A percentile compares a stretch with the other conserved stretches of the same genome.
Conservation (phyloP, 768 basidiomycete species). For the Rhodotorula kratochvilovae region DNA sequence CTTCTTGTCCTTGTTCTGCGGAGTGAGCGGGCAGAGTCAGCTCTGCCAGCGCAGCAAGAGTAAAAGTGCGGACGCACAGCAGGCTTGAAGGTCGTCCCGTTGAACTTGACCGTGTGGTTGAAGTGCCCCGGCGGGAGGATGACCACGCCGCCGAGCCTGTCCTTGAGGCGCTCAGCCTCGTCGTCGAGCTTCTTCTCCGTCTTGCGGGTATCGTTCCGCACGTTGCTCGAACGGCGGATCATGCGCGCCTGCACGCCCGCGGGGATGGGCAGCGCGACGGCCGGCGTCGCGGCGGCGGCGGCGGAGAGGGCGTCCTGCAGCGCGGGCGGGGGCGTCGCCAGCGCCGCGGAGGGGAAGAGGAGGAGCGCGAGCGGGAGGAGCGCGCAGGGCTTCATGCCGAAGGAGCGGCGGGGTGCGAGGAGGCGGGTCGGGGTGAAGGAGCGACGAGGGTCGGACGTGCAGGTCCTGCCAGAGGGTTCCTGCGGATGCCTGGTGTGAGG, state of each 20-base stretch:
- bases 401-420: neutral
- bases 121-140: neutral
- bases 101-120: neutral
- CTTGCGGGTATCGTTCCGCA: neutral
- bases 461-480: neutral
- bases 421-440: neutral
- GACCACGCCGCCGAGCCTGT: neutral
- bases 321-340: constrained; percentile 3
- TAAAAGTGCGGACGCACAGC: neutral
- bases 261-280: neutral
- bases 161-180: neutral
- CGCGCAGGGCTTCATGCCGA: neutral
- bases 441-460: neutral
- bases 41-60: neutral
- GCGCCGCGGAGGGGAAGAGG: neutral
- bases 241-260: neutral
- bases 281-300: neutral
- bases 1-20: neutral
- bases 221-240: neutral
- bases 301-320: neutral
- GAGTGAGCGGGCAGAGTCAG: neutral
- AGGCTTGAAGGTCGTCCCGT: neutral
- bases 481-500: no score
- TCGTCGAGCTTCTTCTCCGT: neutral
- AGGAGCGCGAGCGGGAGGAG: neutral